Evolutionary conservation across 805 yeast genomes (phyloP), one percentile per base, ranked within the genome.

Genomic region (Candida boleticola): DNA sequence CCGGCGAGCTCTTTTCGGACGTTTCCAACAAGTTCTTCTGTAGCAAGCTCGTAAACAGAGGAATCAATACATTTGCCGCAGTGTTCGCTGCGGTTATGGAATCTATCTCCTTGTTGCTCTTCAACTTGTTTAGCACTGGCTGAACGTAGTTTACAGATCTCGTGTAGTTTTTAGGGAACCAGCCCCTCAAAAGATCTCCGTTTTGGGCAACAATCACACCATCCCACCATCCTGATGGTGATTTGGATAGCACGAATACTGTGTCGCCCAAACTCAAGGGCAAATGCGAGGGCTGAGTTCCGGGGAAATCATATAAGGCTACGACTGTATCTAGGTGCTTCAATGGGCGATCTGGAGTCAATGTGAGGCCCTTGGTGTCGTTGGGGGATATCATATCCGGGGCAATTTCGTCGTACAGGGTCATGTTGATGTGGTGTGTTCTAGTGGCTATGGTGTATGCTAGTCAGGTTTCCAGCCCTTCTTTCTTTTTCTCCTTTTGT

Each of bases 171-270:
- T 76, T 76, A 14, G 96, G 95, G 65, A 89, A 86, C 96, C 96
- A 89, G 51, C 96, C 96, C 55, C 95, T 72, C 30, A 57, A 53
- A 4, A 74, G 59, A 4, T 68, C 74, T 5, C 76, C 75, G 47
- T 44, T 52, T 42, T 44, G 52, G 38, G 29, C 68, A 49, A 60
- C 40, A 4, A 61, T 39, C 14, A 83, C 71, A 9, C 96, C 96
- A 59, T 89, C 96, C 93, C 95, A 87, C 96, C 96, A 89, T 2
- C 89, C 86, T 2, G 79, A 59, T 30, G 74, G 77, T 13, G 79
- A 68, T 46, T 83, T 84, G 13, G 73, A 58, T n/a, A 86, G 56
- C 11, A 89, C 93, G 50, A 83, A 77, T 1, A 89, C 65, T 3
- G 84, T 72, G 48, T 85, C 95, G 16, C 89, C 92, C n/a, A 74